Evolutionary conservation across 352 stramenopile species (phyloP), one percentile per base, ranked within the genome.

Genomic region (Phytophthora pisi): DNA sequence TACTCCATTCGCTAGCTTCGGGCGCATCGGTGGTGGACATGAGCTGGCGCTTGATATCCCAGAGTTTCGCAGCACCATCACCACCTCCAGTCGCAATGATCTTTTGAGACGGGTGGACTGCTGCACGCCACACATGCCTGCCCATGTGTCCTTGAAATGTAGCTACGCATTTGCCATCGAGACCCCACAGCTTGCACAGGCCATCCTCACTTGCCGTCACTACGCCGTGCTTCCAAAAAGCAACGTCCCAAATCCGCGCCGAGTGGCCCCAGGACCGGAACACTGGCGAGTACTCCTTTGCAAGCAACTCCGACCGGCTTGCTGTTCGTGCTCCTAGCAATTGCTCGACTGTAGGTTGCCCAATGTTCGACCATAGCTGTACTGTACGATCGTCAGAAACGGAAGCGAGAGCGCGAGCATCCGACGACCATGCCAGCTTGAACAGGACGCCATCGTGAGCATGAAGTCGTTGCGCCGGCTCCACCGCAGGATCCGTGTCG

Each of bases 331-430:
- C 11, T 26, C 36, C 45, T 5, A 68, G 36, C 10, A 77, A 62
- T 28, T 64, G 43, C 5, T 68, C 56, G 9, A 34, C 47, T 28
- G 42, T 76, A 6, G 45, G 40, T n/a, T 16, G 65, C 0, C 40
- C 54, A 28, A 73, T 51, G 36, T 83, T 84, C 2, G 82, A 89
- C 87, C 89, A 96, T 38, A 96, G 75, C 61, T 95, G 88, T 3
- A 96, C 75, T 1, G 89, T 93, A 6, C 89, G 84, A 57, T 96
- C 89, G 52, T 96, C 89, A 28, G 89, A 96, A 7, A 95, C 87
- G 9, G 89, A 95, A n/a, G 79, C 84, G 28, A 96, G 74, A 45
- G 79, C 81, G 11, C 66, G 65, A 10, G 83, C 87, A 51, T 93
- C 81, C 5, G 43, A 71, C 1, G 87, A 95, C 89, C 89, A 96